Evolutionary conservation across 2,329 filamentous ascomycete species (phyloP).

Genomic region (Nemania diffusa): DNA sequence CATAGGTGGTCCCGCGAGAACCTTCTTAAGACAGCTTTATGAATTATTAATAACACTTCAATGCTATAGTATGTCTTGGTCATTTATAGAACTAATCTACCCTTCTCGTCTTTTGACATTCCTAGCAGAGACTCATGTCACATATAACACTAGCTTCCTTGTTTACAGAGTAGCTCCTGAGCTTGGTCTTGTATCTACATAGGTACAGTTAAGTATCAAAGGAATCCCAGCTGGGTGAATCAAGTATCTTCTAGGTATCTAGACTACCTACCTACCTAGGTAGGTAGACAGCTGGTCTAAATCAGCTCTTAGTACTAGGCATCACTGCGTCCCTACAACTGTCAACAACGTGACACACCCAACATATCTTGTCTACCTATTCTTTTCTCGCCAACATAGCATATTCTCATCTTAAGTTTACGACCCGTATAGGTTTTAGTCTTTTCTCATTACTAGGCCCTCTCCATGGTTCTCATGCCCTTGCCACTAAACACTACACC

Average conservation of each 20-base stretch:
- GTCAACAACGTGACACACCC: not conserved
- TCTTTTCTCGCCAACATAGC: not conserved
- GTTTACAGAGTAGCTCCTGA: too few relatives aligned
- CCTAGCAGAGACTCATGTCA: too few relatives aligned
- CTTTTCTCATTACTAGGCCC: not conserved
- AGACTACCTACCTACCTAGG: too few relatives aligned
- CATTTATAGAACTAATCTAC: not conserved
- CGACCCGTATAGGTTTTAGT: not conserved
- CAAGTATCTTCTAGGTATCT: too few relatives aligned
- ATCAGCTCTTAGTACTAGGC: not conserved
- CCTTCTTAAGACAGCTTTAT: not conserved
- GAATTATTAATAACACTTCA: not conserved
- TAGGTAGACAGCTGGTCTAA: too few relatives aligned
- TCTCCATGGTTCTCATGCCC: conserved; percentile 43
- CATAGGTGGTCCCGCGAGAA: not conserved
- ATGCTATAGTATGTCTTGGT: too few relatives aligned
- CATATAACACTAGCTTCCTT: too few relatives aligned
- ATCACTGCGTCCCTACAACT: not conserved
- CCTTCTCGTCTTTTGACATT: too few relatives aligned
- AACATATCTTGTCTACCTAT: not conserved
- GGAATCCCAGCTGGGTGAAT: too few relatives aligned
- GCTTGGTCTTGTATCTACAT: too few relatives aligned
- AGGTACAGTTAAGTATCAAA: too few relatives aligned
- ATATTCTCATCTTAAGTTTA: not conserved
- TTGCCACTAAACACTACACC: conserved; percentile 49